Conservation (phyloP, 345 rosid species). For the Salix koriyanagi region DNA sequence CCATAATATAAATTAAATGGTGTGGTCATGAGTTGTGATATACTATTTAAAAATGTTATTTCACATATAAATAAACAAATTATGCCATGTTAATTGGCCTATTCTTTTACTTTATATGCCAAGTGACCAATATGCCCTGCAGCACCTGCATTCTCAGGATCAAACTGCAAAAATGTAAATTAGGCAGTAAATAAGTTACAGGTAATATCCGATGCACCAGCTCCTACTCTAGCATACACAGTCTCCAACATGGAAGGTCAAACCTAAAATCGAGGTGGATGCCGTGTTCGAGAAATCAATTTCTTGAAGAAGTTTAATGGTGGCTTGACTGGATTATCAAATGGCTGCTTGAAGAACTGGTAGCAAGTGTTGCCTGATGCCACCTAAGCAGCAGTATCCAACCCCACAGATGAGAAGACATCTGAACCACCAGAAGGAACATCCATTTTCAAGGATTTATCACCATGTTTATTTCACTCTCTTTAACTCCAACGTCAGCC, state of each 20-base stretch:
- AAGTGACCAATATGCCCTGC: background rate
- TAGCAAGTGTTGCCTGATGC: background rate
- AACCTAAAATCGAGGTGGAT: slow-evolving; percentile 11
- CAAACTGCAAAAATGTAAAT: background rate
- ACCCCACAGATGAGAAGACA: slow-evolving; percentile 3
- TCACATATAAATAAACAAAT: too few species aligned
- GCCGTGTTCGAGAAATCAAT: background rate
- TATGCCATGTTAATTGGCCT: too few species aligned
- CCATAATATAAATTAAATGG: too few species aligned
- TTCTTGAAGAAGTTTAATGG: background rate
- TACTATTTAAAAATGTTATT: too few species aligned
- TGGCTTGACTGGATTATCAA: slow-evolving; percentile 9
- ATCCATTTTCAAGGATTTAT: background rate
- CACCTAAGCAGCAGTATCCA: background rate
- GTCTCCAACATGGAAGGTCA: slow-evolving; percentile 4
- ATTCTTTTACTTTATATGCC: too few species aligned
- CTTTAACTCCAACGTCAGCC: slow-evolving; percentile 40
- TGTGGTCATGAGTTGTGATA: too few species aligned
- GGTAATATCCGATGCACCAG: background rate
- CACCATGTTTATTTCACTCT: slow-evolving; percentile 1
- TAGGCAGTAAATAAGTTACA: background rate
- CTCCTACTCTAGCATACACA: background rate
- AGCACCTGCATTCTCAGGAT: background rate
- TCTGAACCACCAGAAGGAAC: background rate
- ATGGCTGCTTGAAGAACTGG: slow-evolving; percentile 7